Conservation (phyloP, 129 eudicot species). For the Tanacetum coccineum region DNA sequence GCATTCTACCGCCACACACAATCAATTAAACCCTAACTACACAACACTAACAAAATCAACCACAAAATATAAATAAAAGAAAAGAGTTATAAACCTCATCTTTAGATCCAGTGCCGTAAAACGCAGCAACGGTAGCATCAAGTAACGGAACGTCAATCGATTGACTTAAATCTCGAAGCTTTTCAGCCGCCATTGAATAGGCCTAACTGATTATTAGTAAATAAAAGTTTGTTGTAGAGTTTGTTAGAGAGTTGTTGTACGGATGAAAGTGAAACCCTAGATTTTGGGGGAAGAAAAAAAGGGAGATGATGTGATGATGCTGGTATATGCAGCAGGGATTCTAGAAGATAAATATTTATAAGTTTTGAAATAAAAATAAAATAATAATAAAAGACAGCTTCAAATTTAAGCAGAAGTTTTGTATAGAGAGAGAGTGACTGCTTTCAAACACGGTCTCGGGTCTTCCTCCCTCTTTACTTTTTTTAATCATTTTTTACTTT, state of each 20-base stretch:
- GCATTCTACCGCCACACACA: neutral
- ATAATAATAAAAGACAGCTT: slow-evolving; percentile 60
- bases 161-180: slow-evolving; percentile 87
- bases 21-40: neutral
- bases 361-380: slow-evolving; percentile 7
- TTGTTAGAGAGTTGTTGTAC: too few species aligned
- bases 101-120: slow-evolving; percentile 98
- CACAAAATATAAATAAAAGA: neutral
- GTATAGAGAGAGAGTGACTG: slow-evolving; percentile 19
- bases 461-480: slow-evolving; percentile 24
- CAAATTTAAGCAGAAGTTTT: slow-evolving; percentile 58
- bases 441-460: slow-evolving; percentile 28
- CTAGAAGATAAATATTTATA: slow-evolving; percentile 21
- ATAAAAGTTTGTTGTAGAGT: too few species aligned
- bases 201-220: too few species aligned
- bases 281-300: slow-evolving; percentile 18
- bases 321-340: slow-evolving; percentile 30
- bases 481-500: neutral
- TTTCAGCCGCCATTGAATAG: slow-evolving; percentile 87
- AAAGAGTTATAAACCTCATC: slow-evolving; percentile 55
- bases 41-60: neutral
- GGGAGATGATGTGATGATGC: slow-evolving; percentile 14
- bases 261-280: slow-evolving; percentile 46
- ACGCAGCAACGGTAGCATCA: slow-evolving; percentile 91
- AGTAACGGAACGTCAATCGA: slow-evolving; percentile 84